phyloP scores from a whole-genome alignment of 306 rosid genomes.

The Rosa rugosa region DNA sequence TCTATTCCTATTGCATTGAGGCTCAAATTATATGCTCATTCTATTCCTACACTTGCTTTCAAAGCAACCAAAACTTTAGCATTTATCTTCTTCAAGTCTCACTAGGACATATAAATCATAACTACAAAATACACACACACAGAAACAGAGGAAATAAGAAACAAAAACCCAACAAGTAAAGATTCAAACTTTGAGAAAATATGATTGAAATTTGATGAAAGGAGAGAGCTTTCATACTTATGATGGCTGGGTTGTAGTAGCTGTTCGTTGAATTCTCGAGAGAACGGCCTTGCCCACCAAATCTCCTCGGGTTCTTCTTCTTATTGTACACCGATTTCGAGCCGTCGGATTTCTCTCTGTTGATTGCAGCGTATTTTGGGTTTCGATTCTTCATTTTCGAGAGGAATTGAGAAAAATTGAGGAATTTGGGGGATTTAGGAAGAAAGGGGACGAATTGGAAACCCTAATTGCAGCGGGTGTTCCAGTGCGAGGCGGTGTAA shows the following conservation, averaged over 20 bases:
- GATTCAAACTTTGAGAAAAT: not conserved
- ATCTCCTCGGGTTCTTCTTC: slow-evolving; percentile 46
- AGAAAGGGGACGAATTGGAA: slow-evolving; percentile 6
- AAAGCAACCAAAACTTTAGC: not conserved
- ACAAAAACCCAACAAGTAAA: not conserved
- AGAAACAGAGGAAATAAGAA: not conserved
- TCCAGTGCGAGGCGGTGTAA: not conserved
- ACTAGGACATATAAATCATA: not conserved
- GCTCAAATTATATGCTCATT: not conserved
- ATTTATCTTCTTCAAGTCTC: not conserved
- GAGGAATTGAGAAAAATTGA: not conserved
- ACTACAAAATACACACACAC: not conserved
- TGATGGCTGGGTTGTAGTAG: slow-evolving; percentile 69
- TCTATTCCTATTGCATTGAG: not conserved
- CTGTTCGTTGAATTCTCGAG: slow-evolving; percentile 52
- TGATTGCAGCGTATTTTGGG: slow-evolving; percentile 25
- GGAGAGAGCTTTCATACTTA: slow-evolving; percentile 49
- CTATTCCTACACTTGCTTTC: not conserved
- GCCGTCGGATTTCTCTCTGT: slow-evolving; percentile 19
- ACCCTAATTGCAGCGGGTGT: slow-evolving; percentile 15
- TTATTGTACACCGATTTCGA: slow-evolving; percentile 21
- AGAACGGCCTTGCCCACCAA: slow-evolving; percentile 67
- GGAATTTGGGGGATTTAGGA: slow-evolving; percentile 11
- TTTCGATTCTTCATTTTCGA: slow-evolving; percentile 43
- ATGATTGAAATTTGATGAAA: not conserved